Base-by-base conservation (phyloP, 2,329 filamentous ascomycete genomes). In the Pseudogymnoascus sp. region DNA sequence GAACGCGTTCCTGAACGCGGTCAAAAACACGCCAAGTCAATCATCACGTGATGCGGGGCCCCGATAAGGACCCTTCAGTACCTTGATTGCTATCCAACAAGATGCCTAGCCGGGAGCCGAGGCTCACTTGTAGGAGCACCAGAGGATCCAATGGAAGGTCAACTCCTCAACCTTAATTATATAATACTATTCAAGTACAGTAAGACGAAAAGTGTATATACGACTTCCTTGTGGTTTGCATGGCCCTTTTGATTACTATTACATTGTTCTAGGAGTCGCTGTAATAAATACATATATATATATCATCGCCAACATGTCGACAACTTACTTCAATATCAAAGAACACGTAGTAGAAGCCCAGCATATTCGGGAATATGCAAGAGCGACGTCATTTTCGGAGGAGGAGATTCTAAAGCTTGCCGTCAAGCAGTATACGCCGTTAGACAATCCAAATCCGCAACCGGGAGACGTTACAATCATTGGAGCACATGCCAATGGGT, bases 401-500 rank as follows among this genome's bases (percentile, higher is more conserved):
- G 89, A 96, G 68, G 89, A 93, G 66, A 80, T 84, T 5, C 80
- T 97, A 2, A 77, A 86, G 63, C 77, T 97, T 4, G 85, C 87
- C 7, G 83, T 97, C 62, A 97, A 96, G 79, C 91, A 97, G 73
- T 98, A 98, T 74, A 89, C 84, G 0, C 93, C 93, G 1, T 79
- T 85, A 63, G 83, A 88, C 72, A 92, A 93, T 70, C 81, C 79
- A 0, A 76, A 79, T 23, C 89, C 91, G 0, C 80, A 85, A 67
- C 83, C 85, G 1, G 90, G 90, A 36, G 90, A 95, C 75, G 79
- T 97, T 7, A 97, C 92, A 19, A 87, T 98, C 65, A 86, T 98
- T 63, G 92, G 84, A 10, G 88, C 89, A 4, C 93, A 97, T 77
- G 93, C 92, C 61, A 97, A 97, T 78, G 93, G 89, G 10, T 96